Evolutionary conservation across 331 rosid species (phyloP), one percentile per base, ranked within the genome.

Genomic region (Ulmus americana): DNA sequence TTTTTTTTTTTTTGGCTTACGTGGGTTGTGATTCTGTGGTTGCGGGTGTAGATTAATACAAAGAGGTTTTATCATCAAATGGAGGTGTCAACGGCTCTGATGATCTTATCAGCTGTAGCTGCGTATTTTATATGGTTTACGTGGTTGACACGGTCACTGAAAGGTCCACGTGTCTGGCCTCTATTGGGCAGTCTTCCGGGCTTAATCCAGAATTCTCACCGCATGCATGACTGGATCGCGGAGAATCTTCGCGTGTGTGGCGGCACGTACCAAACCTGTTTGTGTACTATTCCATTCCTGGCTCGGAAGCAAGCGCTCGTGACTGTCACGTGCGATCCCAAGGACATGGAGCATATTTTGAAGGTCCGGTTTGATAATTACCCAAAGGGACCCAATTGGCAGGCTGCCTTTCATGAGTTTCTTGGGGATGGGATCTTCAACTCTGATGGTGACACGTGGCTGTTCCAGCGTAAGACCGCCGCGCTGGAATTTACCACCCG

Each of bases 361-460:
- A 90, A 87, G 77, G 65, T 73, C 59, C 88, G 90, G 55, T 90
- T 90, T 51, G 95, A 87, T 18, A 90, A 90, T 47, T 90, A 90
- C 75, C 97, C 97, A 4, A 90, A 90, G 70, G 97, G 97, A 4
- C 95, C 97, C 12, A 78, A 70, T n/a, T 90, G 97, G 97, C 95
- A 90, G 47, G 80, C 83, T 2, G 90, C 2, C 4, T 90, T 90
- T 57, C 97, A 90, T 22, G 97, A 90, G 47, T 63, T 90, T 15
- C 80, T 90, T 0, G 97, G 97, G 0, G 86, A 90, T 0, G 97
- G 97, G 2, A 90, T 90, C 70, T 90, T 90, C 74, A 90, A 90
- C 68, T 83, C 94, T 0, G 97, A 90, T 6, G 97, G 97, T 0
- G 88, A 87, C 77, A 90, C 94, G 46, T 90, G 97, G 97, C 45